Evolutionary conservation across 2,329 filamentous ascomycete species (phyloP).

Genomic region (Didymella keratinophila): DNA sequence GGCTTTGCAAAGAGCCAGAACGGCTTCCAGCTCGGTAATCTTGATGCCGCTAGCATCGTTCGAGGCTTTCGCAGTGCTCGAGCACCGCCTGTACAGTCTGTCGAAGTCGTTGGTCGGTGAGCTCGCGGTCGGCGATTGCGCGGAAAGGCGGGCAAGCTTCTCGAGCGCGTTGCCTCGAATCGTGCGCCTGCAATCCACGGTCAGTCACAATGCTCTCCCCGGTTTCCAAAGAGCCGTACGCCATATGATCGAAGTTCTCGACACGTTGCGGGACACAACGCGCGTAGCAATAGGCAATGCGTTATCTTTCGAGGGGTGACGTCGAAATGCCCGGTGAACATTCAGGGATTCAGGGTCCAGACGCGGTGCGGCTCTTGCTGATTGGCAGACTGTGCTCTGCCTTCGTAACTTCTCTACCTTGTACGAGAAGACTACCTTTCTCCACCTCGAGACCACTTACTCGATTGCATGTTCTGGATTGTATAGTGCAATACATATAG

Average conservation of each 20-base stretch:
- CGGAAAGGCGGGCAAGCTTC: slow-evolving; percentile 59
- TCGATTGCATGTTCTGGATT: no score
- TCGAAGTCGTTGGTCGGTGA: slow-evolving; percentile 50
- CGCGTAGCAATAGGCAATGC: slow-evolving; percentile 12
- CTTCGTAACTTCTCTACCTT: no score
- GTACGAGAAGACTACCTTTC: no score
- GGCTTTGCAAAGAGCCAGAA: slow-evolving; percentile 90
- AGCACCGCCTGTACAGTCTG: slow-evolving; percentile 53
- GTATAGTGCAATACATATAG: no score
- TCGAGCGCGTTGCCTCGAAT: slow-evolving; percentile 59
- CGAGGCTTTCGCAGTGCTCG: slow-evolving; percentile 26
- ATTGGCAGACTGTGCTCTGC: no score
- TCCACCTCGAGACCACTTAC: no score
- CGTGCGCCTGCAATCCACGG: slow-evolving; percentile 34
- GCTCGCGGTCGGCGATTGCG: slow-evolving; percentile 43
- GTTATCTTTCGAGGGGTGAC: not conserved
- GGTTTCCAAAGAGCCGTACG: not conserved
- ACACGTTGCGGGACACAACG: slow-evolving; percentile 10
- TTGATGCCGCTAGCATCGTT: slow-evolving; percentile 57
- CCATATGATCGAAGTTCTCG: slow-evolving; percentile 8
- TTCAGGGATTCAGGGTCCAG: slow-evolving; percentile 15
- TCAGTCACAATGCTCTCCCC: not conserved
- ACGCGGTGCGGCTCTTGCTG: slow-evolving; percentile 12
- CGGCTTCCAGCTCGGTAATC: slow-evolving; percentile 87
- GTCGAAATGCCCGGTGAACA: slow-evolving; percentile 9